These are phyloP conservation scores for Polyporus tsugae DNA, from an alignment of 1,284 basidiomycete species.

Conservation along the genomic window DNA sequence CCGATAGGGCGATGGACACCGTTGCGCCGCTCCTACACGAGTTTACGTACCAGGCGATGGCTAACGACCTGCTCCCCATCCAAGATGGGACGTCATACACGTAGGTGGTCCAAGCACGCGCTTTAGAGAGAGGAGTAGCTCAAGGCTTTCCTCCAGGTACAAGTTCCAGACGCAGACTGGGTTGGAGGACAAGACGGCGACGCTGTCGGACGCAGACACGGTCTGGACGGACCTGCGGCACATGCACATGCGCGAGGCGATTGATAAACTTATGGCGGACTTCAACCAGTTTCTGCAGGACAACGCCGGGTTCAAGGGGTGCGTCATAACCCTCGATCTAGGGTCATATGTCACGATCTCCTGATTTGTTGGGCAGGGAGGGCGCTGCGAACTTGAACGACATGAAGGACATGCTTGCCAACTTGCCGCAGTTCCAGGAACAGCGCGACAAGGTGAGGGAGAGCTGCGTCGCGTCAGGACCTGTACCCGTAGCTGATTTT, in stretches of 20 bases:
- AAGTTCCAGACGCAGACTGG: constrained; percentile 89
- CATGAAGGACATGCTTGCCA: constrained; percentile 99
- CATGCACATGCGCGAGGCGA: constrained; percentile 98
- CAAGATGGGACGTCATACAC: constrained; percentile 88
- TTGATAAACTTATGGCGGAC: constrained; percentile 95
- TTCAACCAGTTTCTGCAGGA: constrained; percentile 95
- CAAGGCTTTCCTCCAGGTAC: constrained; percentile 58
- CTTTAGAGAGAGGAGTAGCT: not conserved
- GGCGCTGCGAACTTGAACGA: constrained; percentile 93
- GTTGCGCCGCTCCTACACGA: constrained; percentile 94
- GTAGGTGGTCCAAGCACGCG: constrained; percentile 54
- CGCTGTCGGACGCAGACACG: constrained; percentile 85
- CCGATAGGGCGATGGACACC: constrained; percentile 95
- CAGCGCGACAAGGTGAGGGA: constrained; percentile 88
- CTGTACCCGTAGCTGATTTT: not conserved
- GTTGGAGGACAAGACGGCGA: constrained; percentile 88
- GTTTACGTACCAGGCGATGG: constrained; percentile 99
- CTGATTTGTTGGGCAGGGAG: constrained; percentile 52
- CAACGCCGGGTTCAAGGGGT: constrained; percentile 91
- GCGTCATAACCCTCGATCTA: constrained; percentile 40
- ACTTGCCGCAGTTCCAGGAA: constrained; percentile 93
- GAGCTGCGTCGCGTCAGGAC: not conserved
- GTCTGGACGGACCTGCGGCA: constrained; percentile 95
- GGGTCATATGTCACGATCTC: not conserved
- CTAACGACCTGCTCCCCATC: constrained; percentile 91